Evolutionary conservation across 129 eudicot species (phyloP).

Genomic region (carrot (Daucus carota)): DH1_v3.0 NC_030386.2:37974501-37975000

Average conservation of each 20-base stretch:
- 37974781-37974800: not conserved
- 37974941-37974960: slow-evolving; percentile 92
- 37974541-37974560: not conserved
- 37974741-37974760: slow-evolving; percentile 63
- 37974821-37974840: slow-evolving; percentile 53
- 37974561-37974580: not conserved
- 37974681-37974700: slow-evolving; percentile 79
- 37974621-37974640: not conserved
- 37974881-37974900: slow-evolving; percentile 96
- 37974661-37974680: slow-evolving; percentile 52
- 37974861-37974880: slow-evolving; percentile 94
- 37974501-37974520: not conserved
- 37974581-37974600: not conserved
- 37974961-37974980: slow-evolving; percentile 92
- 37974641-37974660: not conserved
- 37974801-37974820: not conserved
- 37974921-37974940: slow-evolving; percentile 94
- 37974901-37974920: slow-evolving; percentile 97
- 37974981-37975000: slow-evolving; percentile 82
- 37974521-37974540: not conserved
- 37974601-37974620: not conserved
- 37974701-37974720: slow-evolving; percentile 83
- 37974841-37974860: slow-evolving; percentile 57
- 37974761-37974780: not conserved
- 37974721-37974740: slow-evolving; percentile 99